These are phyloP conservation scores for Litchi chinensis DNA, from an alignment of 345 rosid genomes.

Conservation along the genomic window DNA sequence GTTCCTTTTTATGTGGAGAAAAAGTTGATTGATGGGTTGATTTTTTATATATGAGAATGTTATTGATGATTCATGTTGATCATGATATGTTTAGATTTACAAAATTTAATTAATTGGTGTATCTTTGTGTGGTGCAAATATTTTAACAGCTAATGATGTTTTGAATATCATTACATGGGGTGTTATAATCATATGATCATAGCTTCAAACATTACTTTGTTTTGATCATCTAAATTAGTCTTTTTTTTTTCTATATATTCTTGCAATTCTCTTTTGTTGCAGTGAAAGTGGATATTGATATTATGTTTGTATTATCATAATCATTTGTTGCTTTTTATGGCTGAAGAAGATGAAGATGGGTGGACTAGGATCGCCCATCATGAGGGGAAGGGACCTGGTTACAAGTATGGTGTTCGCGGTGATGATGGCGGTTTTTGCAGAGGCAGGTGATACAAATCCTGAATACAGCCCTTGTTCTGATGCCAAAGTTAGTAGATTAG, in stretches of 20 bases:
- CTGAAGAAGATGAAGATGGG: constrained; percentile 20
- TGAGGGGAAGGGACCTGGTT: constrained; percentile 24
- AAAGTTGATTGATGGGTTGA: neutral
- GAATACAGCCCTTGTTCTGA: constrained; percentile 74
- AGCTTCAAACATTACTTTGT: neutral
- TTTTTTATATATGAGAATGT: too few species aligned
- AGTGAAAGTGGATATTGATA: too few species aligned
- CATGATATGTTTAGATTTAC: neutral
- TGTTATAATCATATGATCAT: neutral
- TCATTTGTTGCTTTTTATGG: neutral
- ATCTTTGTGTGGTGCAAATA: neutral
- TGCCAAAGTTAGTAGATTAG: constrained; percentile 56
- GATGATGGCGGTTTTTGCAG: constrained; percentile 22
- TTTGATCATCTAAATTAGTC: too few species aligned
- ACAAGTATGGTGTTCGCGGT: constrained; percentile 17
- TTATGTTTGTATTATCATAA: neutral
- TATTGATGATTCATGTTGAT: neutral
- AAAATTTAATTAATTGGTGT: neutral
- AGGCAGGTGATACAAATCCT: constrained; percentile 54
- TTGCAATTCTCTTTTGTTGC: too few species aligned
- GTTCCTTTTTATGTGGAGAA: neutral
- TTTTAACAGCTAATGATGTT: too few species aligned
- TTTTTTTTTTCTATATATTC: too few species aligned
- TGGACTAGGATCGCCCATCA: neutral
- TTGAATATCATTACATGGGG: too few species aligned